Base-by-base conservation (phyloP, 2,329 filamentous ascomycete species). In the Didymella sp. region DNA sequence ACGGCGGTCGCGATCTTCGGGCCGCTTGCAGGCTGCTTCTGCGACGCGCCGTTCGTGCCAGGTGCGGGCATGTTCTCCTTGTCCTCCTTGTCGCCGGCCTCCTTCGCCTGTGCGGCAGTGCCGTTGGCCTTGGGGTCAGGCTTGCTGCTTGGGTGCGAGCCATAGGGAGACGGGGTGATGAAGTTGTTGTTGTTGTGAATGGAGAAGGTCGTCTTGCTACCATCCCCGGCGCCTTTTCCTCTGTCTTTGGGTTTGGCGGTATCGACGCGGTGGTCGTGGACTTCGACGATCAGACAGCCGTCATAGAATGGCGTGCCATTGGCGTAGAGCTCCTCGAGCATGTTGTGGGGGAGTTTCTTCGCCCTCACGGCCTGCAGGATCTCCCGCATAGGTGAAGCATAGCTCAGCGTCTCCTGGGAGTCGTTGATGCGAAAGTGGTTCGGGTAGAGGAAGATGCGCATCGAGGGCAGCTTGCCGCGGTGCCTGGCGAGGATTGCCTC, bases 161-260 rank as follows among this genome's bases (percentile, higher is more conserved):
- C 90, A 72, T 89, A 92, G 0, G 93, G 87, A 0, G 95, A 98
- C 0, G 94, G 95, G 0, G 93, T 97, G 44, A 98, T 83, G 69
- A 92, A 95, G 59, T 88, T 87, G 70, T 92, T 96, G 74, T 93
- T 91, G 74, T 96, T 96, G 76, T 99, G 93, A 41, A 99, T 89
- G 0, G 93, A 97, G 61, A 91, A 94, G 11, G 89, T 87, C 35
- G 84, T 84, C 51, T 88, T 88, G 63, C 82, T 70, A 28, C 66
- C 87, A 31, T 85, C 84, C 19, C 84, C 80, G 1, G 85, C 81
- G 66, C 56, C 76, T 61, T 60, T 72, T 40, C 73, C 69, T 52
- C 75, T 66, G 81, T 81, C 64, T 85, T 86, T 71, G 9, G 80
- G 73, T 63, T 91, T 64, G 83, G 80, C 60, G 84, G 82, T 43